Conservation (phyloP, 768 basidiomycete genomes). For the Phylloporus sp. region DNA sequence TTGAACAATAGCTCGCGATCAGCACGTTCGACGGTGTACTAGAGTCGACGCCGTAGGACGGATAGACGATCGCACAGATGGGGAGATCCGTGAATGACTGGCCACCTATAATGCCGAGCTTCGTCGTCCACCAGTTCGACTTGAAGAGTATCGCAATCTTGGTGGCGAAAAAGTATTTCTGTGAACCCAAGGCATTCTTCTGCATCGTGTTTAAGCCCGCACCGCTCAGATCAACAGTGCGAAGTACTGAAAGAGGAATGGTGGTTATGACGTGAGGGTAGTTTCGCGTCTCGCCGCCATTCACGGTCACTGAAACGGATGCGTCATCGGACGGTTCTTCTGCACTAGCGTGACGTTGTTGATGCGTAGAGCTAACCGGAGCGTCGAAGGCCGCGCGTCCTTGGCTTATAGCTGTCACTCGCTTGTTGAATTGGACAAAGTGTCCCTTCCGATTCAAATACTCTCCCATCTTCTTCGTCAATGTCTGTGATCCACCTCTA, state of each 20-base stretch:
- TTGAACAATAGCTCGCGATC: background rate
- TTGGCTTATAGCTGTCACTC: slow-evolving; percentile 4
- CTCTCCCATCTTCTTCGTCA: slow-evolving; percentile 1
- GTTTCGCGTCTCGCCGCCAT: slow-evolving; percentile 1
- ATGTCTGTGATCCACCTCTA: slow-evolving; percentile 3
- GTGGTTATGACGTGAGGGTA: slow-evolving; percentile 12
- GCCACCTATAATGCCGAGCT: slow-evolving; percentile 8
- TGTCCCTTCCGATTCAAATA: background rate
- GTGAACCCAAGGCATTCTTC: slow-evolving; percentile 1
- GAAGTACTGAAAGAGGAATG: slow-evolving; percentile 4
- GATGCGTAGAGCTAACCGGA: background rate
- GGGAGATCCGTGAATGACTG: slow-evolving; percentile 12
- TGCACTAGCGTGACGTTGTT: too few species aligned
- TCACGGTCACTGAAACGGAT: slow-evolving; percentile 7
- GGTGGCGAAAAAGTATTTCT: background rate
- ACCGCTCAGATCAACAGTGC: slow-evolving; percentile 1
- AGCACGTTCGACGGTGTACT: slow-evolving; percentile 10
- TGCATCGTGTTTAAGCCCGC: slow-evolving; percentile 7
- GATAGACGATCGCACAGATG: slow-evolving; percentile 6
- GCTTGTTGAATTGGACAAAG: background rate
- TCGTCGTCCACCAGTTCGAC: slow-evolving; percentile 12
- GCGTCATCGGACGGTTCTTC: background rate
- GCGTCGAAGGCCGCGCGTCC: background rate
- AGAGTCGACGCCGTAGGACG: slow-evolving; percentile 5
- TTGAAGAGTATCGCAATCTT: slow-evolving; percentile 12